These are phyloP conservation scores for Kwoniella shandongensis DNA, from an alignment of 768 basidiomycete genomes.

Conservation along the genomic window DNA sequence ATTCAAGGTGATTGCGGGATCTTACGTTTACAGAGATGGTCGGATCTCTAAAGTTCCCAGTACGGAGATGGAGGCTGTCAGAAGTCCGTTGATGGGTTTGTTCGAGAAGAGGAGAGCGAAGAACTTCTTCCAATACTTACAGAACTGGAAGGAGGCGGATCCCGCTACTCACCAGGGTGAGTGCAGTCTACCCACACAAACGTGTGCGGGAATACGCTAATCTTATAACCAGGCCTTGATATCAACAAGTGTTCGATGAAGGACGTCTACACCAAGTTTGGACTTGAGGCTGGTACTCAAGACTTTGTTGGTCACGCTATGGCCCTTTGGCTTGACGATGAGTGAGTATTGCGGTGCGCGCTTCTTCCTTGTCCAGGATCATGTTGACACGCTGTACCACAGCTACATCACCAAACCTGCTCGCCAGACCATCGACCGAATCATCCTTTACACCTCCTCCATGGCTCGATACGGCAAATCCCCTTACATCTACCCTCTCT, in stretches of 20 bases:
- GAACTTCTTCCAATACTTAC: constrained; percentile 97
- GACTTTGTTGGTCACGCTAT: constrained; percentile 99
- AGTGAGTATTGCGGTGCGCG: constrained; percentile 62
- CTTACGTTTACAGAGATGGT: constrained; percentile 95
- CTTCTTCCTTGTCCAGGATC: neutral
- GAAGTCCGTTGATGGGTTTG: constrained; percentile 93
- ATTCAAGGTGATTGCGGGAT: constrained; percentile 99
- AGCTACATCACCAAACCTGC: constrained; percentile 94
- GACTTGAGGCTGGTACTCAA: constrained; percentile 92
- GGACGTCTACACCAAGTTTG: constrained; percentile 93
- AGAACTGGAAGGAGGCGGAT: constrained; percentile 92
- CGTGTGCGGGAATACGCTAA: neutral
- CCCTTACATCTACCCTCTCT: constrained; percentile 98
- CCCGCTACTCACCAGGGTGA: constrained; percentile 93
- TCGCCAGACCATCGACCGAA: constrained; percentile 85
- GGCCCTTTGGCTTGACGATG: constrained; percentile 96
- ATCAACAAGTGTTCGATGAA: constrained; percentile 91
- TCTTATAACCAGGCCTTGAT: constrained; percentile 64
- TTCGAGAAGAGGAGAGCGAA: constrained; percentile 98
- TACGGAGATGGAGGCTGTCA: constrained; percentile 95
- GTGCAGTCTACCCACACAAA: constrained; percentile 22
- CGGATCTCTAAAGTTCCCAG: constrained; percentile 96
- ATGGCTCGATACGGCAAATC: constrained; percentile 99
- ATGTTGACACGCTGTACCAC: constrained; percentile 1
- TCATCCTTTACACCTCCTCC: constrained; percentile 93